Percentiles rank a stretch among this genome's conserved stretches.
Evolutionary conservation across 371 early-diverging fungal genomes (phyloP).

Genomic region (Mucor indicus): DNA sequence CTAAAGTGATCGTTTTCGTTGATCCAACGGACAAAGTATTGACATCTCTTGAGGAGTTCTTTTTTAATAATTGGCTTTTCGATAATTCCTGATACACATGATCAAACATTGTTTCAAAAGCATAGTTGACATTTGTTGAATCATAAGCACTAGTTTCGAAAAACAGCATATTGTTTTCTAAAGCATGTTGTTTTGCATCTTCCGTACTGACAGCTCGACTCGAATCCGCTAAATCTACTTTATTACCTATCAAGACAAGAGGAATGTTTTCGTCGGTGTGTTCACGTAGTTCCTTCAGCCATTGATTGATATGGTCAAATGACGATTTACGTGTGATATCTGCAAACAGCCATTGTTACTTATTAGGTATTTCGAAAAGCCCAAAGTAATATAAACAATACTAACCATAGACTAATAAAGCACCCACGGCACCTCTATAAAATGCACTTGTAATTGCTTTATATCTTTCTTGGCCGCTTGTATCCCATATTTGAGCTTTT

Average conservation of each 20-base stretch:
- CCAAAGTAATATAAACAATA: background rate
- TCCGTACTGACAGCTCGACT: conserved; percentile 45
- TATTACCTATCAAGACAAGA: conserved; percentile 98
- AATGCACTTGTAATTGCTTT: conserved; percentile 66
- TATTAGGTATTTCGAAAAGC: no score
- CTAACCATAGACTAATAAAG: conserved; percentile 43
- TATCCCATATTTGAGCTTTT: conserved; percentile 92
- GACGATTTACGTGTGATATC: conserved; percentile 96
- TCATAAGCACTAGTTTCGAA: conserved; percentile 93
- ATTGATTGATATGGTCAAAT: conserved; percentile 86
- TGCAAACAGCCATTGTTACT: background rate
- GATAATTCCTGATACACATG: conserved; percentile 8
- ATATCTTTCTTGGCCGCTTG: conserved; percentile 79
- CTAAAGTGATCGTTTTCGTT: no score
- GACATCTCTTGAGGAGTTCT: no score
- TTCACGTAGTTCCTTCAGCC: conserved; percentile 97
- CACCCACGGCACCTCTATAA: conserved; percentile 49
- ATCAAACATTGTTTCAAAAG: conserved; percentile 56
- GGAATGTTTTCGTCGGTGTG: conserved; percentile 90
- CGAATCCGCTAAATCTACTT: conserved; percentile 90
- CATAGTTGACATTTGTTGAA: conserved; percentile 77
- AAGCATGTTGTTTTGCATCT: conserved; percentile 82
- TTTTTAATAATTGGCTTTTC: background rate
- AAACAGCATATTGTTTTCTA: conserved; percentile 76
- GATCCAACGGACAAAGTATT: no score